A percentile compares a stretch with the other conserved stretches of the same genome.
phyloP scores from a whole-genome alignment of 2,329 filamentous ascomycete genomes.

The Chaetomiaceae sp. region DNA sequence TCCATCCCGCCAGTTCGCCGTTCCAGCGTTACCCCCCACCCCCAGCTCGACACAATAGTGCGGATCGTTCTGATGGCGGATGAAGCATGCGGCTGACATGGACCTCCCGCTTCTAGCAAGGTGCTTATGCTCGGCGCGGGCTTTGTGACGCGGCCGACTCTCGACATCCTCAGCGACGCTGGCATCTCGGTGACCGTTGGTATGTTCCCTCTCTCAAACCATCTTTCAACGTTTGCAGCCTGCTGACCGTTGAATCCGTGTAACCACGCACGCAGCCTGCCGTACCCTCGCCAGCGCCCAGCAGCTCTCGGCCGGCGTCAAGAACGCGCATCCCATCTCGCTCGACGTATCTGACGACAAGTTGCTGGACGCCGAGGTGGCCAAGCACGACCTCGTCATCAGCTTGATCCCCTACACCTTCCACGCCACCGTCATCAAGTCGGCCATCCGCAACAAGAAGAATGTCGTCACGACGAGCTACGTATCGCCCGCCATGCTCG shows the following conservation, averaged over 20 bases:
- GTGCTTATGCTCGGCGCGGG: constrained; percentile 46
- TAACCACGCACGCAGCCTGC: constrained; percentile 20
- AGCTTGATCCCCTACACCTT: constrained; percentile 86
- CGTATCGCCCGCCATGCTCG: constrained; percentile 85
- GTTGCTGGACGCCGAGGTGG: constrained; percentile 74
- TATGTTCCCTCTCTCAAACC: constrained; percentile 31
- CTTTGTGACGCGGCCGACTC: constrained; percentile 57
- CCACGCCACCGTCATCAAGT: constrained; percentile 86
- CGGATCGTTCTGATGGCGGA: no score
- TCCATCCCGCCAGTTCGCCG: no score
- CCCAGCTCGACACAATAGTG: no score
- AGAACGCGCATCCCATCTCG: constrained; percentile 68
- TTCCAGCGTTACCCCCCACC: no score
- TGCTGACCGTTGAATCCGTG: not conserved
- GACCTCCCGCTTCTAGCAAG: constrained; percentile 22
- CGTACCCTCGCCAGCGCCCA: constrained; percentile 63
- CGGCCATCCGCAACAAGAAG: constrained; percentile 89
- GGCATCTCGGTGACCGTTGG: constrained; percentile 60
- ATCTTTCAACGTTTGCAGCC: not conserved
- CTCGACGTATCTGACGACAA: constrained; percentile 74
- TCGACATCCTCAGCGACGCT: constrained; percentile 56
- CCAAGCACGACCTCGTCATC: constrained; percentile 73
- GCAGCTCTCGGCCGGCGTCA: constrained; percentile 65
- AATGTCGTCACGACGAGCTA: constrained; percentile 94
- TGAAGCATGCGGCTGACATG: constrained; percentile 12